phyloP scores from a whole-genome alignment of 495 filamentous ascomycete genomes.

The Aspergillus cavernicola region DNA sequence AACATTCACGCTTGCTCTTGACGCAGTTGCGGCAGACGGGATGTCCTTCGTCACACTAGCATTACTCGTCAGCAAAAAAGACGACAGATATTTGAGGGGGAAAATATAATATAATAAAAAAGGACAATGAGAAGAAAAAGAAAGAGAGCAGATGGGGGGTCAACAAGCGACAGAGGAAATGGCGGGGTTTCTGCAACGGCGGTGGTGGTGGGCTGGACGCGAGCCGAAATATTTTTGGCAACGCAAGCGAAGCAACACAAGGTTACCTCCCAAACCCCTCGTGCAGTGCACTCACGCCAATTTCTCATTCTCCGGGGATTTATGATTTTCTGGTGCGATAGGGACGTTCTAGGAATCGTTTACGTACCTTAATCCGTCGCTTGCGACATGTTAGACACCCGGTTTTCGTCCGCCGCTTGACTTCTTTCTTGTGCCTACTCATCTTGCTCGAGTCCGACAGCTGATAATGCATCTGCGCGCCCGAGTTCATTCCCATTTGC shows the following conservation, averaged over 20 bases:
- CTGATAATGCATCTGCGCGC: conserved; percentile 43
- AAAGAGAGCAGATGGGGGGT: conserved; percentile 22
- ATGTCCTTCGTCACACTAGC: conserved; percentile 92
- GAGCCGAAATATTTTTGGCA: conserved; percentile 23
- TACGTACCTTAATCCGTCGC: conserved; percentile 93
- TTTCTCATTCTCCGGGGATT: neutral
- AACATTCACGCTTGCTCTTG: conserved; percentile 95
- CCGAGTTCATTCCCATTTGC: conserved; percentile 35
- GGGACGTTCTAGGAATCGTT: conserved; percentile 1
- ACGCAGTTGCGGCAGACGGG: conserved; percentile 95
- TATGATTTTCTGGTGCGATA: neutral
- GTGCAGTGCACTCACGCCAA: conserved; percentile 9
- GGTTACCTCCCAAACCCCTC: conserved; percentile 18
- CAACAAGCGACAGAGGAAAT: conserved; percentile 25
- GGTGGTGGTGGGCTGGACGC: conserved; percentile 30
- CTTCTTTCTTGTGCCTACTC: conserved; percentile 94
- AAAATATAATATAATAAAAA: conserved; percentile 9
- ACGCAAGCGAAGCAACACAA: conserved; percentile 42
- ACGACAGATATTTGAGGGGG: conserved; percentile 16
- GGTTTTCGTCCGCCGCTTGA: conserved; percentile 96
- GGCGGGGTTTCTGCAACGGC: conserved; percentile 33
- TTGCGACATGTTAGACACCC: conserved; percentile 97
- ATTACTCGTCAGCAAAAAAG: neutral
- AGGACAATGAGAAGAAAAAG: conserved; percentile 19
- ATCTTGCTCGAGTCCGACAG: conserved; percentile 52